Conservation (phyloP, 2,329 filamentous ascomycete genomes). For the Aspergillus chevalieri region DNA sequence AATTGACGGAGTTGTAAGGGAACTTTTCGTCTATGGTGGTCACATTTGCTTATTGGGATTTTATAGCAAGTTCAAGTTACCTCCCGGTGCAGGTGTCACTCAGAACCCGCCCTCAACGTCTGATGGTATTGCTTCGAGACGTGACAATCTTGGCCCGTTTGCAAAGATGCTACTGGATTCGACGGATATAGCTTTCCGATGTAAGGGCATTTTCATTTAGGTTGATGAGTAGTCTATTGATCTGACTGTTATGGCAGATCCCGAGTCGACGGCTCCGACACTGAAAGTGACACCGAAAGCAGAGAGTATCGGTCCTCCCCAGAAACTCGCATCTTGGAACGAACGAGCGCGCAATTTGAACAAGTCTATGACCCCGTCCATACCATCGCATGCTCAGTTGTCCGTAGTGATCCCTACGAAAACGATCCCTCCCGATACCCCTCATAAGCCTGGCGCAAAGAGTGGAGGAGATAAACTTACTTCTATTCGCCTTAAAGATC, state of each 20-base stretch:
- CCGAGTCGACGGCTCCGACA: slow-evolving; percentile 13
- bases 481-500: slow-evolving; percentile 60
- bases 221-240: slow-evolving; percentile 1
- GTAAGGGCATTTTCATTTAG: slow-evolving; percentile 22
- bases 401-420: slow-evolving; percentile 46
- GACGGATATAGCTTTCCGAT: slow-evolving; percentile 40
- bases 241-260: slow-evolving; percentile 25
- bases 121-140: slow-evolving; percentile 18
- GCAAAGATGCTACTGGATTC: slow-evolving; percentile 49
- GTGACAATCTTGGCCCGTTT: slow-evolving; percentile 44
- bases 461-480: slow-evolving; percentile 53
- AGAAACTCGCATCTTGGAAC: slow-evolving; percentile 18
- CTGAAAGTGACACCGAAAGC: slow-evolving; percentile 16
- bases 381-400: slow-evolving; percentile 27
- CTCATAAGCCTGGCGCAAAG: slow-evolving; percentile 27
- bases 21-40: neutral
- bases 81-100: slow-evolving; percentile 19
- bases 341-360: slow-evolving; percentile 17
- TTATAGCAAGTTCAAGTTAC: slow-evolving; percentile 39
- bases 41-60: slow-evolving; percentile 9
- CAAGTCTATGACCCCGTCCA: slow-evolving; percentile 43
- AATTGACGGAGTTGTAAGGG: slow-evolving; percentile 44
- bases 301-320: slow-evolving; percentile 14
- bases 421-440: slow-evolving; percentile 33
- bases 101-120: slow-evolving; percentile 12